phyloP scores from a whole-genome alignment of 139 green algal genomes.

The Pycnococcus provasolii region DNA sequence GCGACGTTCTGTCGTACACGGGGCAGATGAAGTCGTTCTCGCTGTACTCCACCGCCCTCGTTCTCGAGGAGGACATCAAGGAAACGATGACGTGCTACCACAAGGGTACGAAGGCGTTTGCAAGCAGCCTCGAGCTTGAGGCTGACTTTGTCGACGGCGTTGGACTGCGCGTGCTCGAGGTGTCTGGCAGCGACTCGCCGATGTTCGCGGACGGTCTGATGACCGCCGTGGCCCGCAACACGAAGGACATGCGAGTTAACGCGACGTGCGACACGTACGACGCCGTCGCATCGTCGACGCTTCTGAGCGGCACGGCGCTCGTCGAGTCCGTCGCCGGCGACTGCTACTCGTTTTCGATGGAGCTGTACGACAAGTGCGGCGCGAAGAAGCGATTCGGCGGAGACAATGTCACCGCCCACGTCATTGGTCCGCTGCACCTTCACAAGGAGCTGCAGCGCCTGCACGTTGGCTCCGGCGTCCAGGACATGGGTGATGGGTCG shows the following conservation, averaged over 20 bases:
- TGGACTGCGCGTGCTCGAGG: too few relatives aligned
- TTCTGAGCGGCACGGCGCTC: slow-evolving; percentile 12
- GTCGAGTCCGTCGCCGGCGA: slow-evolving; percentile 12
- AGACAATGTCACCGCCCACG: slow-evolving; percentile 17
- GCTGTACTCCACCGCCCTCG: too few relatives aligned
- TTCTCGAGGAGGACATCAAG: too few relatives aligned
- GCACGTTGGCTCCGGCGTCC: slow-evolving; percentile 5
- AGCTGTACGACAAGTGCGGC: slow-evolving; percentile 14
- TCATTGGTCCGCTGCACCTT: slow-evolving; percentile 24
- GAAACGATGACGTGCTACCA: too few relatives aligned
- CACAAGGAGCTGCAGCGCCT: slow-evolving; percentile 15
- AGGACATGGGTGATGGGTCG: slow-evolving; percentile 19
- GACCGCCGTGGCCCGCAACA: background rate
- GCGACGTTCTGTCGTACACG: too few relatives aligned
- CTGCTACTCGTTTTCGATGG: slow-evolving; percentile 19
- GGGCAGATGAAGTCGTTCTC: too few relatives aligned
- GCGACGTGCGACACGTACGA: slow-evolving; percentile 11
- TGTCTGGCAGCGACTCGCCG: too few relatives aligned
- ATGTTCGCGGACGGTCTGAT: background rate
- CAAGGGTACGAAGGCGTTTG: too few relatives aligned
- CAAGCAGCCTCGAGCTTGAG: too few relatives aligned
- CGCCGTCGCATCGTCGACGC: background rate
- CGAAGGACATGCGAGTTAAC: background rate
- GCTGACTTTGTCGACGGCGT: too few relatives aligned
- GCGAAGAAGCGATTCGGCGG: slow-evolving; percentile 5